Base-by-base conservation (phyloP, 176 grass and related monocot genomes). In the Tuctoria greenei region DNA sequence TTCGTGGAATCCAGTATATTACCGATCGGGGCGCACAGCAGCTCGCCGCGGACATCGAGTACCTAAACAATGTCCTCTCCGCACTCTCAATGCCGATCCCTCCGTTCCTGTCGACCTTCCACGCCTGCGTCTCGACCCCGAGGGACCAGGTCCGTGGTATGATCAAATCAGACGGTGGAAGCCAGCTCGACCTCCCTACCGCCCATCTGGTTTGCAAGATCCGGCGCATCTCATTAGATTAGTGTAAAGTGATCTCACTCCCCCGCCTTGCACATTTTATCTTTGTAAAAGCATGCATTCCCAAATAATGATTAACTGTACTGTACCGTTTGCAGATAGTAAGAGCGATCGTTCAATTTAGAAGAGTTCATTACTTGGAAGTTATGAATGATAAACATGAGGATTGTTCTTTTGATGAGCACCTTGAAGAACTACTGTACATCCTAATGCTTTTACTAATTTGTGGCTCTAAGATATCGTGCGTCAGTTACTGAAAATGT, bases 1-100 rank as follows among this genome's bases (percentile, higher is more conserved):
- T 99, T 10, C 79, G 92, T 9, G 91, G 91, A 69, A 99, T 99
- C 66, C 92, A 95, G 23, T 88, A 90, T 62, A 92, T 92, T 20
- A 95, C 89, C 0, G 96, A 99, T 36, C 87, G 85, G 61, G 96
- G 96, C 0, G 87, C 87, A 6, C 89, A 61, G 66, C 92, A 99
- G 87, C 91, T 99, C 1, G 88, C 96, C 0, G 96, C 92, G 5
- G 91, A 99, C 63, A 92, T 99, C 5, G 96, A 99, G 80, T 99
- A 92, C 72, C 81, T 95, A 62, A 99, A 75, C 82, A 99, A 95
- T 24, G 96, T 99, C 37, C 91, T 99, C 4, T 89, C 92, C 1
- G 92, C 91, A 35, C 92, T 99, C 2, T 92, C 96, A 4, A 95
- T 95, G 96, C 79, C 91, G 34, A 92, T 99, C 61, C 96, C 96